These are phyloP conservation scores for Gossypium mustelinum DNA, from an alignment of 345 rosid species.

Conservation along the genomic window DNA sequence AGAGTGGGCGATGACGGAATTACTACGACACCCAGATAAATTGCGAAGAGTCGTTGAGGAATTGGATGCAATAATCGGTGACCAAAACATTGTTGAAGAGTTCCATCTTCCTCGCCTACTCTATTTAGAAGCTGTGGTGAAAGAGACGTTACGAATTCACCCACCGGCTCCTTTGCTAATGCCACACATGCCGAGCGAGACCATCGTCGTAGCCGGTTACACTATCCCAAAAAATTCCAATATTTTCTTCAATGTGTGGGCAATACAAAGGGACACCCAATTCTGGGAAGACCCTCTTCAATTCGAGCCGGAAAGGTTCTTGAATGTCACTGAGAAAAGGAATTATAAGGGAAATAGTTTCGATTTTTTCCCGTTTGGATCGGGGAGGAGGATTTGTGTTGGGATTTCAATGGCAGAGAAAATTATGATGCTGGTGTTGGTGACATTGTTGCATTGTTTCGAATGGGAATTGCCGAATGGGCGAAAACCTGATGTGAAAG, in stretches of 20 bases:
- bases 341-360: slow-evolving; percentile 10
- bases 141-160: slow-evolving; percentile 17
- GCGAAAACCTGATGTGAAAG: not conserved
- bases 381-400: slow-evolving; percentile 24
- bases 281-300: slow-evolving; percentile 9
- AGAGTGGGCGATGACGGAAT: slow-evolving; percentile 26
- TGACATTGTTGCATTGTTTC: not conserved
- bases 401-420: slow-evolving; percentile 22
- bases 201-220: not conserved
- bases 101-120: slow-evolving; percentile 5
- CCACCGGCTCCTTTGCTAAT: slow-evolving; percentile 13
- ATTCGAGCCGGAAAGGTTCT: slow-evolving; percentile 22
- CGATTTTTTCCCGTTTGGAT: slow-evolving; percentile 21
- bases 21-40: slow-evolving; percentile 10
- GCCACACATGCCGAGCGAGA: not conserved
- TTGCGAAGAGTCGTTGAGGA: slow-evolving; percentile 7
- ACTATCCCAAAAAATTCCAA: slow-evolving; percentile 15
- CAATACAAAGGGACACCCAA: slow-evolving; percentile 9
- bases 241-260: not conserved
- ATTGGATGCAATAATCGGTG: slow-evolving; percentile 15
- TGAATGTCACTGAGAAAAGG: not conserved
- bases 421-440: not conserved
- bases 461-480: slow-evolving; percentile 9
- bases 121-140: slow-evolving; percentile 11
- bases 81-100: slow-evolving; percentile 20